Conservation (phyloP, 345 rosid genomes). For the Hypericum perforatum region DNA sequence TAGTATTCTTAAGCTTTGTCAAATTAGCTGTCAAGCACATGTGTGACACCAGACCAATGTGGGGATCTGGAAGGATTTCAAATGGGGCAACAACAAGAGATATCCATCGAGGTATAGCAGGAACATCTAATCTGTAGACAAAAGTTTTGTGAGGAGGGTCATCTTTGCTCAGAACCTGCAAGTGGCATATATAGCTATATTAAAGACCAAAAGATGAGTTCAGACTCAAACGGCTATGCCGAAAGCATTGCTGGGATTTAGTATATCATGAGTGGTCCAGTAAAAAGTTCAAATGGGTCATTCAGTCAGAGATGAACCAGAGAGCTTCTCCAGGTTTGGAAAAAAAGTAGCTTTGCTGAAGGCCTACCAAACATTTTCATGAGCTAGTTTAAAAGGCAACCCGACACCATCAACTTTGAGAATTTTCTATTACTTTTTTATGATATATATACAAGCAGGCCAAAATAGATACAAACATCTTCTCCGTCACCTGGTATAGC, state of each 20-base stretch:
- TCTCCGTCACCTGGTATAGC: slow-evolving; percentile 62
- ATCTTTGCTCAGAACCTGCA: slow-evolving; percentile 81
- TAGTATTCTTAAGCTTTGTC: slow-evolving; percentile 57
- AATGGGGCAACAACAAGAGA: slow-evolving; percentile 84
- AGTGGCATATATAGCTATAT: not conserved
- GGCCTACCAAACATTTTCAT: not conserved
- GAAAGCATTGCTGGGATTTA: no score
- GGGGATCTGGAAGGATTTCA: slow-evolving; percentile 68
- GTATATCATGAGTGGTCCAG: no score
- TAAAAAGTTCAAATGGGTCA: no score
- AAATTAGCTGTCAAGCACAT: slow-evolving; percentile 58
- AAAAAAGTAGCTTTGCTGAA: no score
- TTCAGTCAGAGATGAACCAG: no score
- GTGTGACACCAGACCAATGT: slow-evolving; percentile 58
- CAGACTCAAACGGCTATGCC: no score
- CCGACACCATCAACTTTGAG: no score
- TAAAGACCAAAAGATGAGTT: not conserved
- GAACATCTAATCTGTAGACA: slow-evolving; percentile 75
- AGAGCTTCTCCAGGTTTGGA: no score
- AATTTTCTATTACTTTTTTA: no score
- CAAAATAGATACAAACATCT: not conserved
- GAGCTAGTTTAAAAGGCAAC: no score
- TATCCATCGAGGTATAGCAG: slow-evolving; percentile 75
- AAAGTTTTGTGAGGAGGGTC: slow-evolving; percentile 79
- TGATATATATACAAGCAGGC: not conserved